Evolutionary conservation across 2,329 filamentous ascomycete genomes (phyloP).

Genomic region (Cordyceps militaris): DNA sequence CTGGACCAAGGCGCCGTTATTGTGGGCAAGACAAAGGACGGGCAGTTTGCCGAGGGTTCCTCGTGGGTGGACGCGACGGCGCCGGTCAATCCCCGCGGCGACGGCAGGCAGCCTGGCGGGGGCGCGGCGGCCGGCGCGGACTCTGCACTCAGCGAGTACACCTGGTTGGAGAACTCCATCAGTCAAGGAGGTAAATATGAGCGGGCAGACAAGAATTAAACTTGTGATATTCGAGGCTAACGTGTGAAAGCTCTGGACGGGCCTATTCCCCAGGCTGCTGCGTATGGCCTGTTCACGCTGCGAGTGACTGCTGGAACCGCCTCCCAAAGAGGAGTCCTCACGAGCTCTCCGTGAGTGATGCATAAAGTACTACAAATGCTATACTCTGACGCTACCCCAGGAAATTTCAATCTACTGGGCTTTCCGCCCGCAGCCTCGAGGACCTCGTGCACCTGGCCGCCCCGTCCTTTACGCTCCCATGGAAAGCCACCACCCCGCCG

Average conservation of each 20-base stretch:
- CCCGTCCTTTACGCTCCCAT: conserved; percentile 13
- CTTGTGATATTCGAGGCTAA: conserved; percentile 16
- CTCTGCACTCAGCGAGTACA: conserved; percentile 31
- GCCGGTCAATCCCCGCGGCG: conserved; percentile 41
- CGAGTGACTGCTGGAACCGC: conserved; percentile 16
- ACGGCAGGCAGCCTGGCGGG: conserved; percentile 34
- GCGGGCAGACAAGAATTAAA: no score
- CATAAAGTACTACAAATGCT: no score
- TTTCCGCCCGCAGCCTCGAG: conserved; percentile 22
- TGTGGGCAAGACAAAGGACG: conserved; percentile 46
- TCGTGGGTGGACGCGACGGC: conserved; percentile 37
- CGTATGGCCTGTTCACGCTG: conserved; percentile 26
- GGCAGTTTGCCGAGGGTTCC: conserved; percentile 36
- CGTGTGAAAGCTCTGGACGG: conserved; percentile 18
- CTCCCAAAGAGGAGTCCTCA: conserved; percentile 14
- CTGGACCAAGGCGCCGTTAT: conserved; percentile 53
- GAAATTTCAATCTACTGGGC: conserved; percentile 18
- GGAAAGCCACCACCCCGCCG: neutral
- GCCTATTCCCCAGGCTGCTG: conserved; percentile 16
- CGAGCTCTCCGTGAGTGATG: conserved; percentile 18
- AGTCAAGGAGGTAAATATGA: conserved; percentile 28
- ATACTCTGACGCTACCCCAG: neutral
- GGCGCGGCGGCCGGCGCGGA: conserved; percentile 34
- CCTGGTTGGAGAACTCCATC: conserved; percentile 34
- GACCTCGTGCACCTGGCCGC: conserved; percentile 19